These are phyloP conservation scores for Melanogaster broomeanus DNA, from an alignment of 768 basidiomycete genomes.

Conservation along the genomic window DNA sequence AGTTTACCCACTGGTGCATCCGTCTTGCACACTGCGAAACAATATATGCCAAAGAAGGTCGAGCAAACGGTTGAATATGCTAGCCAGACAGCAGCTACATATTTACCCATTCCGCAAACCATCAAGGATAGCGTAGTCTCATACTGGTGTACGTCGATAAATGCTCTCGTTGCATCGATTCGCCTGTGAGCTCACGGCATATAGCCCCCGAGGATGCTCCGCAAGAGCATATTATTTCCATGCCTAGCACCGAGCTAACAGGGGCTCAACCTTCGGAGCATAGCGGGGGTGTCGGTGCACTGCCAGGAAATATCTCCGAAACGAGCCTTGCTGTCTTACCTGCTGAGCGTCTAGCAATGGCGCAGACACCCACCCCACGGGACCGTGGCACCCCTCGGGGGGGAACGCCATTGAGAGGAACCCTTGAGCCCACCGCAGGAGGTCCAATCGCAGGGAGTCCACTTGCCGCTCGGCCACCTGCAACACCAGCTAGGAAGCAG, in stretches of 20 bases:
- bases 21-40: slow-evolving; percentile 7
- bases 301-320: slow-evolving; percentile 49
- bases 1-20: neutral
- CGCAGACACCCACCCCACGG: neutral
- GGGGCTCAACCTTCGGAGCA: slow-evolving; percentile 35
- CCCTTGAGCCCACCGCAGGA: slow-evolving; percentile 7
- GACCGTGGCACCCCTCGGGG: slow-evolving; percentile 2
- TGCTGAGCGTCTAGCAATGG: slow-evolving; percentile 39
- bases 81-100: slow-evolving; percentile 4
- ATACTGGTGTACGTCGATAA: slow-evolving; percentile 17
- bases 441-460: neutral
- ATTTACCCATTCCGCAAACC: slow-evolving; percentile 5
- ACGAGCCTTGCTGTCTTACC: slow-evolving; percentile 49
- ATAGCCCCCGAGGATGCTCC: slow-evolving; percentile 7
- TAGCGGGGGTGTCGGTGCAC: slow-evolving; percentile 46
- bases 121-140: neutral
- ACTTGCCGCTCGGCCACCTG: neutral
- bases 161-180: neutral
- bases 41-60: slow-evolving; percentile 8
- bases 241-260: slow-evolving; percentile 37
- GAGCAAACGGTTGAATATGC: slow-evolving; percentile 7
- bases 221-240: slow-evolving; percentile 17
- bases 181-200: slow-evolving; percentile 5
- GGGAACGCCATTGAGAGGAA: slow-evolving; percentile 13
- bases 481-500: neutral